phyloP scores from a whole-genome alignment of 768 basidiomycete species.

The Tulasnella sp. region DNA sequence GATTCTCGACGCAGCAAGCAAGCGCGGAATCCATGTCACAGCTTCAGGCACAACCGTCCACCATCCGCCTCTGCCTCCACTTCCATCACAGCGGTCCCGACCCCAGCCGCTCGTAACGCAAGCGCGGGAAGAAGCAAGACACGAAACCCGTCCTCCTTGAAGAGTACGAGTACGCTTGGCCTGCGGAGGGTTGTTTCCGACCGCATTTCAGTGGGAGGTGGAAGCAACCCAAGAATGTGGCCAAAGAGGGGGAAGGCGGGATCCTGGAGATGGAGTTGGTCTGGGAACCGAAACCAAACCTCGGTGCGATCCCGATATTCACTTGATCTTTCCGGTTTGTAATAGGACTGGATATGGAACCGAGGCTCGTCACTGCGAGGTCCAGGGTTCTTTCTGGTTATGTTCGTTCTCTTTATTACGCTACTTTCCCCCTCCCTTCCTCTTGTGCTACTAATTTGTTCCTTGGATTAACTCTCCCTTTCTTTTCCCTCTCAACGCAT shows the following conservation, averaged over 20 bases:
- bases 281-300: neutral
- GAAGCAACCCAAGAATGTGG: neutral
- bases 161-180: conserved; percentile 5
- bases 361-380: neutral
- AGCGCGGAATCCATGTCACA: neutral
- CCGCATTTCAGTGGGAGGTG: neutral
- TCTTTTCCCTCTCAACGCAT: no score
- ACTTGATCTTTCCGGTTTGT: neutral
- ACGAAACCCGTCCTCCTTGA: neutral
- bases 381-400: neutral
- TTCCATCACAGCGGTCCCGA: no score
- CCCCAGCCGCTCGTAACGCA: neutral
- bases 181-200: neutral
- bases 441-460: no score
- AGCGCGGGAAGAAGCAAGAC: neutral
- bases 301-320: conserved; percentile 8
- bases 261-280: neutral
- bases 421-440: neutral
- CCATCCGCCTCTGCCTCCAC: no score
- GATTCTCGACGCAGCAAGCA: neutral
- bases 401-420: neutral
- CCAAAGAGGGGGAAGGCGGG: neutral
- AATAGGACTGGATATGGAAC: neutral
- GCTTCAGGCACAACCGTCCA: no score
- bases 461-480: neutral